Conservation (phyloP, 352 stramenopile genomes). For the Phytophthora brassicae region DNA sequence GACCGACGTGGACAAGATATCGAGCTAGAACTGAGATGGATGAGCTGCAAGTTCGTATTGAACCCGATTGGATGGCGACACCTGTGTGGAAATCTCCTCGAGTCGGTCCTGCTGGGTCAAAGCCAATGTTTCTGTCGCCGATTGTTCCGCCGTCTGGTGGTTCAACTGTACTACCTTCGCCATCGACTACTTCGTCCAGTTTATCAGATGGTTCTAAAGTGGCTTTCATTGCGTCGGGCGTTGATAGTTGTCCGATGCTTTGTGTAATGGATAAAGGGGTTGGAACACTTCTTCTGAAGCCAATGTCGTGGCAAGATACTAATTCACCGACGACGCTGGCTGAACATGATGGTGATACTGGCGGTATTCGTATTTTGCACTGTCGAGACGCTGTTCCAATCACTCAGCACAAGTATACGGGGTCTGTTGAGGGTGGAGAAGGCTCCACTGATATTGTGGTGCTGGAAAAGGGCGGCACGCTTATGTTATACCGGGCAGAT, state of each 20-base stretch:
- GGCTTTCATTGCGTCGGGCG: slow-evolving; percentile 42
- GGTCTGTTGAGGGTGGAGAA: slow-evolving; percentile 4
- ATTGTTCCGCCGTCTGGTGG: slow-evolving; percentile 17
- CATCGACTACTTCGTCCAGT: background rate
- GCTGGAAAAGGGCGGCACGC: slow-evolving; percentile 27
- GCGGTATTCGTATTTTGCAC: slow-evolving; percentile 23
- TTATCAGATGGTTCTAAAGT: slow-evolving; percentile 15
- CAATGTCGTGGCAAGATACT: slow-evolving; percentile 20
- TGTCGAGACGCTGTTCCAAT: slow-evolving; percentile 53
- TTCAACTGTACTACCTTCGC: slow-evolving; percentile 20
- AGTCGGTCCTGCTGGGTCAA: slow-evolving; percentile 14
- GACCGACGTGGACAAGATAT: slow-evolving; percentile 41
- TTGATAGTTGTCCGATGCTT: slow-evolving; percentile 32
- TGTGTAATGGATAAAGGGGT: slow-evolving; percentile 49
- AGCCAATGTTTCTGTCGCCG: slow-evolving; percentile 25
- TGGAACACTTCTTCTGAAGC: slow-evolving; percentile 40
- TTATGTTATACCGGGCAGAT: slow-evolving; percentile 40
- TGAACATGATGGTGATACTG: slow-evolving; percentile 9
- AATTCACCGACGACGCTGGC: background rate
- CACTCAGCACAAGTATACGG: too few species aligned
- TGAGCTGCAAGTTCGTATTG: slow-evolving; percentile 38
- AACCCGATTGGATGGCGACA: slow-evolving; percentile 41
- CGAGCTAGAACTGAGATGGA: slow-evolving; percentile 35
- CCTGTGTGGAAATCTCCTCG: slow-evolving; percentile 36
- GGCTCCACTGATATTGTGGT: slow-evolving; percentile 43